Evolutionary conservation across 1,139 yeast genomes (phyloP).

Genomic region (Diutina ranongensis): DNA sequence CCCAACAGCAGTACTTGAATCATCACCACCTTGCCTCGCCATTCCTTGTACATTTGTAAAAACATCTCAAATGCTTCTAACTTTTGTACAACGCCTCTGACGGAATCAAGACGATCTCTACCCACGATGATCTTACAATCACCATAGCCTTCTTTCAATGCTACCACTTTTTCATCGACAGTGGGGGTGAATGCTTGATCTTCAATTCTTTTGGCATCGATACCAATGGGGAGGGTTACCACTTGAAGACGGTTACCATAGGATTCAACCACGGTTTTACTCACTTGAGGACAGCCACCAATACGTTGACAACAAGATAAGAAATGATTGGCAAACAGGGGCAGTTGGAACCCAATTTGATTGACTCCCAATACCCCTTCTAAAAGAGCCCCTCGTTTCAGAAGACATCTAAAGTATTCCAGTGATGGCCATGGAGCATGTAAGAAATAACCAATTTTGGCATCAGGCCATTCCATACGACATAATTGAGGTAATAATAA

Average conservation of each 20-base stretch:
- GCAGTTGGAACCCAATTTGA: slow-evolving; percentile 75
- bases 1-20: slow-evolving; percentile 86
- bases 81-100: slow-evolving; percentile 75
- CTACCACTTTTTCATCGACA: slow-evolving; percentile 27
- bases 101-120: slow-evolving; percentile 70
- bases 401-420: slow-evolving; percentile 84
- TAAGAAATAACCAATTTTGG: slow-evolving; percentile 69
- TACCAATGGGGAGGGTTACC: slow-evolving; percentile 76
- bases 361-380: slow-evolving; percentile 91
- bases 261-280: slow-evolving; percentile 49
- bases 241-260: slow-evolving; percentile 70
- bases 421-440: slow-evolving; percentile 93
- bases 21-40: slow-evolving; percentile 78
- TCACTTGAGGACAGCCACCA: slow-evolving; percentile 51
- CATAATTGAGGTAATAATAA: slow-evolving; percentile 76
- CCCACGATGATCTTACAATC: slow-evolving; percentile 74
- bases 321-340: slow-evolving; percentile 81
- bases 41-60: slow-evolving; percentile 81
- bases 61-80: slow-evolving; percentile 74
- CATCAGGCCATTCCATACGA: slow-evolving; percentile 72
- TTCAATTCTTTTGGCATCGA: slow-evolving; percentile 57
- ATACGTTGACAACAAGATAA: slow-evolving; percentile 80
- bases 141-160: slow-evolving; percentile 55
- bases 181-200: slow-evolving; percentile 37
- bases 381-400: slow-evolving; percentile 68